Base-by-base conservation (phyloP, 2,329 filamentous ascomycete species). In the Fusarium papillatum region DNA sequence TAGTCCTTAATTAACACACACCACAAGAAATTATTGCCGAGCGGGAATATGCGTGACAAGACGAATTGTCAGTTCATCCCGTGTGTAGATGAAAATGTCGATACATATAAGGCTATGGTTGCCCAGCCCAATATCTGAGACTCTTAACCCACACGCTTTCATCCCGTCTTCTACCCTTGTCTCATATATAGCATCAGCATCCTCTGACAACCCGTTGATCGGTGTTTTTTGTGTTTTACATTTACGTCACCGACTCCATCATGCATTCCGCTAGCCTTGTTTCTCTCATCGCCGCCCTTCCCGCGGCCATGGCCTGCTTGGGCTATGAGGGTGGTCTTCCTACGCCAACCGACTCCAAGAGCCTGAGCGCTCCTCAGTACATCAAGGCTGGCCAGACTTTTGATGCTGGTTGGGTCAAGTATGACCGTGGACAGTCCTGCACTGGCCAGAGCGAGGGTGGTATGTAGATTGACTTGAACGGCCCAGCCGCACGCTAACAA, bases 371-470 rank as follows among this genome's bases (percentile, higher is more conserved):
- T 0, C 81, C 83, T 29, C 82, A 81, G 29, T 79, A 80, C 71
- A 79, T 82, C 65, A 71, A 73, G 39, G 68, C 77, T 4, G 80
- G 82, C 9, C 72, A 81, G 63, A 74, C 77, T 38, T 76, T 78
- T 34, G 81, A 83, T 36, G 81, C 77, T 61, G 73, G 73, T 22
- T 81, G 78, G 80, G 79, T 78, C 69, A 81, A 80, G 72, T 86
- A 83, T 72, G 84, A 84, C 77, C 84, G 84, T 71, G 84, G 84
- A 43, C 79, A 79, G 57, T 80, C 80, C 46, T 88, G 87, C 82
- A 83, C 76, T 61, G 85, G 80, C n/a, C 78, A 88, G 78, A 79
- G 74, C 31, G 87, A 88, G 79, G 86, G 86, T 64, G 81, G 80
- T 81, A 78, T 16, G 86, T 75, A 50, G 5, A 7, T 61, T 4